A percentile compares a stretch with the other conserved stretches of the same genome.
These are phyloP conservation scores for Suhomyces anneliseae DNA, from an alignment of 1,139 yeast genomes.

Conservation along the genomic window DNA sequence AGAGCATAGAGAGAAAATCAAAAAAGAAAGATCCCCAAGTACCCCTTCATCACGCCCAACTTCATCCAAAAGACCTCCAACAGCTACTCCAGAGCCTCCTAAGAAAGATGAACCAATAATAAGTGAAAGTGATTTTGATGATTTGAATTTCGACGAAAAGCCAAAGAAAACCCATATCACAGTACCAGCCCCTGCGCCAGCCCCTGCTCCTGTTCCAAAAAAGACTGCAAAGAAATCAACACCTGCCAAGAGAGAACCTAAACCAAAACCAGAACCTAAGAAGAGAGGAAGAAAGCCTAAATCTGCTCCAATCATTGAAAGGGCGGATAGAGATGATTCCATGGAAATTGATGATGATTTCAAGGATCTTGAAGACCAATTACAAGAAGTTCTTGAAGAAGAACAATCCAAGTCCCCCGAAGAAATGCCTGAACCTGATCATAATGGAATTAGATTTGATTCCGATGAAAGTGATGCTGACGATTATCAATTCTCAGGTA, in stretches of 20 bases:
- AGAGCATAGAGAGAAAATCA: neutral
- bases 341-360: constrained; percentile 42
- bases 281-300: constrained; percentile 2
- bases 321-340: constrained; percentile 11
- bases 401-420: constrained; percentile 12
- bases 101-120: constrained; percentile 28
- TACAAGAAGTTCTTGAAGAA: constrained; percentile 43
- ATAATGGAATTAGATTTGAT: constrained; percentile 9
- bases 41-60: constrained; percentile 2
- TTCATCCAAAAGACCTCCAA: constrained; percentile 20
- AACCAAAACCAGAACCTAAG: neutral
- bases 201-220: neutral
- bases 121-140: constrained; percentile 41
- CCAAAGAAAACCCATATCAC: constrained; percentile 11
- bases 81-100: constrained; percentile 17
- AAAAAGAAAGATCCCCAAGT: constrained; percentile 1
- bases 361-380: constrained; percentile 45
- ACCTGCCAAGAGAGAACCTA: neutral
- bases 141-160: constrained; percentile 17
- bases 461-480: constrained; percentile 34
- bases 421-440: neutral
- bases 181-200: neutral
- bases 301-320: constrained; percentile 12
- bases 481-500: constrained; percentile 22
- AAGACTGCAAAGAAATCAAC: constrained; percentile 2